Evolutionary conservation across 805 yeast genomes (phyloP).

Genomic region (Ogataea philodendri): DNA sequence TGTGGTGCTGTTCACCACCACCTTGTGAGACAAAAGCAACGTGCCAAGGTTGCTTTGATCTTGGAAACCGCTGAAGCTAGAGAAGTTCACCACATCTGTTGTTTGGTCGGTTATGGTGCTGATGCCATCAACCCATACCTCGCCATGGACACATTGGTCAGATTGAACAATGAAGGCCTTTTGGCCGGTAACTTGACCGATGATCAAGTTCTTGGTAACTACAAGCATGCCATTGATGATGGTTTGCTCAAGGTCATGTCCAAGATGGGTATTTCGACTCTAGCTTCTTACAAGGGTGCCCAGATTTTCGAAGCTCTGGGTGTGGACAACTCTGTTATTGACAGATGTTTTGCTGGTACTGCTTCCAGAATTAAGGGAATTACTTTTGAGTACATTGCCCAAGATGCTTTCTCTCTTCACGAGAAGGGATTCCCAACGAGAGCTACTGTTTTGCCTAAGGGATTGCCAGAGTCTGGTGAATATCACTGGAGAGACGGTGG

Average conservation of each 20-base stretch:
- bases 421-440: constrained; percentile 88
- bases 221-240: constrained; percentile 79
- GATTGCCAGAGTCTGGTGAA: constrained; percentile 93
- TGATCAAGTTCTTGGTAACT: constrained; percentile 66
- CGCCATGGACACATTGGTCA: constrained; percentile 83
- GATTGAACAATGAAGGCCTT: constrained; percentile 79
- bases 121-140: constrained; percentile 94
- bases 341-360: constrained; percentile 94
- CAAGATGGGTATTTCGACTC: constrained; percentile 97
- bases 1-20: constrained; percentile 97
- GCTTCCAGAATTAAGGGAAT: constrained; percentile 96
- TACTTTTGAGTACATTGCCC: constrained; percentile 93
- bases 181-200: constrained; percentile 55
- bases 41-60: constrained; percentile 89
- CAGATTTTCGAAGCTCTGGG: constrained; percentile 98
- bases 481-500: constrained; percentile 99
- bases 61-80: constrained; percentile 96
- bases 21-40: constrained; percentile 90
- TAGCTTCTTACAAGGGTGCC: constrained; percentile 98
- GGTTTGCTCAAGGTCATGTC: constrained; percentile 98
- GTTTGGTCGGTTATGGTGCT: constrained; percentile 93
- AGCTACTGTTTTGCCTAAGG: constrained; percentile 63
- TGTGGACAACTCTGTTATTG: constrained; percentile 91
- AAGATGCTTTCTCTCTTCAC: constrained; percentile 92
- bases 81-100: constrained; percentile 95